Base-by-base conservation (phyloP, 2,329 filamentous ascomycete species). In the Berkeleyomyces basicola region DNA sequence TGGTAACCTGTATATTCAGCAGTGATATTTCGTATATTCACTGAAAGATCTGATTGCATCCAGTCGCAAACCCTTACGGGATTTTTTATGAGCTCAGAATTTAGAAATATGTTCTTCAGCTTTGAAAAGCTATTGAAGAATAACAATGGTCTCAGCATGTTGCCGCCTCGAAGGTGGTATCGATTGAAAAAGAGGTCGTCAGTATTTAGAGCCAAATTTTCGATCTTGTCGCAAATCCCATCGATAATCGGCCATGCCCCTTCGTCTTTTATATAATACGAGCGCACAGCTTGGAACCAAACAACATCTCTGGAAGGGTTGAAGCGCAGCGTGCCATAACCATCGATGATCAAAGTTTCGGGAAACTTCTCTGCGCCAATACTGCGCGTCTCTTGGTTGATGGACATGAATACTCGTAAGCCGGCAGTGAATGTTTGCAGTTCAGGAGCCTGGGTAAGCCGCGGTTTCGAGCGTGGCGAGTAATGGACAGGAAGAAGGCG, bases 51-150 rank as follows among this genome's bases (percentile, higher is more conserved):
- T 5, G 51, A 58, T 40, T 64, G 63, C 6, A 59, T 61, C 60
- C 63, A 59, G 11, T 46, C 39, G n/a, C 36, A 51, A 40, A 59
- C 44, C 10, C 53, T 36, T 7, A 16, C 44, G 4, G 46, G 55
- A 36, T 62, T 59, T 7, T n/a, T 31, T 5, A 46, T 31, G 4
- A 11, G 16, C 3, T 43, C 46, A 23, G 59, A 61, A 39, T 51
- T 37, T 16, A 61, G 43, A 39, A 64, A 64, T 5, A 64, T 53
- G 23, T 62, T 59, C 44, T 64, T 62, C 3, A 64, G 44, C 14
- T 42, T 42, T 7, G 53, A 37, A 31, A 64, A 64, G 11, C 31
- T 42, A 36, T 59, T 55, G 6, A 64, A 44, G 37, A 64, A 61
- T 4, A 10, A 39, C 33, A 61, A 47, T n/a, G 44, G 43, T 11